Evolutionary conservation across 2,329 filamentous ascomycete genomes (phyloP).

Genomic region (Colletotrichum brevisporum): DNA sequence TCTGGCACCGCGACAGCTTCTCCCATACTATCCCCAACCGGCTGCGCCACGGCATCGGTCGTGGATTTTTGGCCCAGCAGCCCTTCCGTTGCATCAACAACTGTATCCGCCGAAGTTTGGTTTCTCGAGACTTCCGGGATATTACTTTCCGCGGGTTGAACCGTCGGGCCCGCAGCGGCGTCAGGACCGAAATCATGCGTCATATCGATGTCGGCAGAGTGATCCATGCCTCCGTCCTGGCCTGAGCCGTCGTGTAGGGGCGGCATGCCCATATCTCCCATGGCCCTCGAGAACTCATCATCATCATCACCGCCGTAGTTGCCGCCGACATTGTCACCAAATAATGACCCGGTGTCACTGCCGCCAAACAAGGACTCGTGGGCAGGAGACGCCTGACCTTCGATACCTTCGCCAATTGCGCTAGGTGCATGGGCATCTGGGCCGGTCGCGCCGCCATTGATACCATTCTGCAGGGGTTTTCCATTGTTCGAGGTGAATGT

Average conservation of each 20-base stretch:
- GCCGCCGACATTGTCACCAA: slow-evolving; percentile 79
- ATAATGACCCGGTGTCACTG: slow-evolving; percentile 85
- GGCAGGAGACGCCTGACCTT: slow-evolving; percentile 76
- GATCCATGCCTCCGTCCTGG: slow-evolving; percentile 54
- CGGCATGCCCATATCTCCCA: slow-evolving; percentile 66
- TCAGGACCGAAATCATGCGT: slow-evolving; percentile 49
- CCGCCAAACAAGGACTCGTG: slow-evolving; percentile 87
- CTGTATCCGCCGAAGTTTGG: slow-evolving; percentile 15
- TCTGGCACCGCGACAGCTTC: slow-evolving; percentile 24
- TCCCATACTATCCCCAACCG: slow-evolving; percentile 8
- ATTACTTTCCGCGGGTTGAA: slow-evolving; percentile 43
- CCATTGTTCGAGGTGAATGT: slow-evolving; percentile 85
- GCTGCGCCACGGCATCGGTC: slow-evolving; percentile 1
- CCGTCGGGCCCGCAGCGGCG: slow-evolving; percentile 46
- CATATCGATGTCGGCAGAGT: slow-evolving; percentile 61
- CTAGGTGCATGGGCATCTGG: slow-evolving; percentile 35
- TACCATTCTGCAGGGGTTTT: slow-evolving; percentile 70
- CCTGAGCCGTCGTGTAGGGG: slow-evolving; percentile 53
- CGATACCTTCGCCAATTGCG: slow-evolving; percentile 61
- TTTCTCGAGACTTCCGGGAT: slow-evolving; percentile 31
- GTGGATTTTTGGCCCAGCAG: slow-evolving; percentile 6
- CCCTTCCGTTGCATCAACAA: slow-evolving; percentile 6
- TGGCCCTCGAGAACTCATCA: slow-evolving; percentile 83
- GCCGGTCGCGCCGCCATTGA: slow-evolving; percentile 44
- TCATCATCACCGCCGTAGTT: slow-evolving; percentile 79